A percentile compares a stretch with the other conserved stretches of the same genome.
Evolutionary conservation across 192 early-diverging fungal species (phyloP).

Genomic region (Tieghemiomyces parasiticus): DNA sequence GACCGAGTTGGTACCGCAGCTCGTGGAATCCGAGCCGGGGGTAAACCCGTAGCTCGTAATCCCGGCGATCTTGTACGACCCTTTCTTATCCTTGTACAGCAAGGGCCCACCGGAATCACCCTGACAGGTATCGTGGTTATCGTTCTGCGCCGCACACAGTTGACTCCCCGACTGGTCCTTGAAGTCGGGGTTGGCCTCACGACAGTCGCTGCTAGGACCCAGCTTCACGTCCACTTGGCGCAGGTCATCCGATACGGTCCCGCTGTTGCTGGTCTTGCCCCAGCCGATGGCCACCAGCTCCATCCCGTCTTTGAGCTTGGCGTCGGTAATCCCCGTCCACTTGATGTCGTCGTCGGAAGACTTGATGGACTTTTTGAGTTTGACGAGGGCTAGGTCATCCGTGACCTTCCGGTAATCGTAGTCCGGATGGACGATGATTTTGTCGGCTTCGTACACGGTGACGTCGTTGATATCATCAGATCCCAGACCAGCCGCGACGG

Average conservation of each 20-base stretch:
- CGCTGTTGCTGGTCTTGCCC: slow-evolving; percentile 12
- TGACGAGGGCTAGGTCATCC: slow-evolving; percentile 31
- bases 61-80: slow-evolving; percentile 23
- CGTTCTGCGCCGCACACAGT: slow-evolving; percentile 26
- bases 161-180: slow-evolving; percentile 21
- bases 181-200: not conserved
- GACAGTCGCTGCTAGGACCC: slow-evolving; percentile 18
- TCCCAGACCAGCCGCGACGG: not conserved
- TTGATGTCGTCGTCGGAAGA: slow-evolving; percentile 11
- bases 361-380: slow-evolving; percentile 12
- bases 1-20: slow-evolving; percentile 26
- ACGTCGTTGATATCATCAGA: not conserved
- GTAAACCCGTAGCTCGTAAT: slow-evolving; percentile 32
- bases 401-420: slow-evolving; percentile 25
- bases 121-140: slow-evolving; percentile 13
- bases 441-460: slow-evolving; percentile 16
- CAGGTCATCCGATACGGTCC: slow-evolving; percentile 19
- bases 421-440: slow-evolving; percentile 24
- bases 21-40: slow-evolving; percentile 16
- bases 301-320: slow-evolving; percentile 20
- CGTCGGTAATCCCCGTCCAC: slow-evolving; percentile 16
- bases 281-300: slow-evolving; percentile 24
- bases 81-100: slow-evolving; percentile 14
- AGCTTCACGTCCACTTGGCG: slow-evolving; percentile 18
- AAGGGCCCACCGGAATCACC: slow-evolving; percentile 10